These are phyloP conservation scores for Solanum raphanifolium DNA, from an alignment of 257 asterid genomes.

Conservation along the genomic window DNA sequence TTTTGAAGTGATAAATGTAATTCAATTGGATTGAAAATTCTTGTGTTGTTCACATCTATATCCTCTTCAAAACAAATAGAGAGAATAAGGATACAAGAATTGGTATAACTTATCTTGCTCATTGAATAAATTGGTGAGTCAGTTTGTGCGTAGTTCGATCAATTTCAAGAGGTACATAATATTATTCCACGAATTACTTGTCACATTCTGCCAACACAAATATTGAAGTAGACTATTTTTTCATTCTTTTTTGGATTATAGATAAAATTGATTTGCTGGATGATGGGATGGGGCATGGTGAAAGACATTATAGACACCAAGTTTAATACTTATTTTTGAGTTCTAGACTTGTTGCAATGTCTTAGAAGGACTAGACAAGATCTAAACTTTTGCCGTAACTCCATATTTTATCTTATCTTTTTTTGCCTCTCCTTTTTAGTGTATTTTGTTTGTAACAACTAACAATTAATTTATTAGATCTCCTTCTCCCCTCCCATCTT, in stretches of 20 bases:
- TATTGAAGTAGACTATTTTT: background rate
- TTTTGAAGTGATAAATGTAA: background rate
- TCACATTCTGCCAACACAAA: background rate
- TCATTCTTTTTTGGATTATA: background rate
- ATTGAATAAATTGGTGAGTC: background rate
- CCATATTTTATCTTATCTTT: slow-evolving; percentile 1
- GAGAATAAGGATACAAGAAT: background rate
- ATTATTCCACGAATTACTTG: background rate
- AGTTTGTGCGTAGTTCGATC: background rate
- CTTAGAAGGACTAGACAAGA: slow-evolving; percentile 10
- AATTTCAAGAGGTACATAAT: background rate
- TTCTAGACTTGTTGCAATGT: background rate
- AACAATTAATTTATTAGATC: background rate
- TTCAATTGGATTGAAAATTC: background rate
- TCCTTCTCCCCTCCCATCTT: background rate
- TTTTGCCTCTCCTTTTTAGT: background rate
- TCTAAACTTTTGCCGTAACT: background rate
- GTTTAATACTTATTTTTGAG: background rate
- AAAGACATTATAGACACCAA: slow-evolving; percentile 5
- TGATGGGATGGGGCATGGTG: slow-evolving; percentile 1
- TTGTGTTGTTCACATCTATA: background rate
- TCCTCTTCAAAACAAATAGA: background rate
- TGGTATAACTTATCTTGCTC: background rate
- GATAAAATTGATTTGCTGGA: background rate
- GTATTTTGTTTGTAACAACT: background rate